Conservation (phyloP, 164 flowering plant genomes). For the Platanus orientalis region DNA sequence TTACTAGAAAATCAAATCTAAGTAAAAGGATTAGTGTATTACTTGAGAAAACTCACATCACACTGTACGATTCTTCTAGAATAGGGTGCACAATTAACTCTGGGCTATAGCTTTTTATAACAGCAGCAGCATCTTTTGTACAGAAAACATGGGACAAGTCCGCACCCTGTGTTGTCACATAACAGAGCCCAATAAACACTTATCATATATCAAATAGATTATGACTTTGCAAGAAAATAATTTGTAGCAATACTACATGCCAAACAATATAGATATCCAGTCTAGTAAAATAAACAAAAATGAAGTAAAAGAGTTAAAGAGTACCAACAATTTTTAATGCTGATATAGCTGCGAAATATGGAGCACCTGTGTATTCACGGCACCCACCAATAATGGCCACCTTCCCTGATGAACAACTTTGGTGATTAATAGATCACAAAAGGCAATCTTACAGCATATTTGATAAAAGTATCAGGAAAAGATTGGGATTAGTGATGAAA, state of each 20-base stretch:
- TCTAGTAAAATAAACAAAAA: background rate
- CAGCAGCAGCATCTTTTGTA: constrained; percentile 89
- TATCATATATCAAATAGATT: background rate
- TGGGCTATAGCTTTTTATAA: constrained; percentile 95
- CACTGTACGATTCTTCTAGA: constrained; percentile 81
- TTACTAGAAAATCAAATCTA: background rate
- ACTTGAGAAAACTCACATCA: constrained; percentile 41
- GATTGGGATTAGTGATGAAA: no score
- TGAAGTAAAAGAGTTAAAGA: background rate
- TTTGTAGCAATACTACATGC: background rate
- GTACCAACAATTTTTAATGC: constrained; percentile 85
- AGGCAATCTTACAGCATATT: background rate
- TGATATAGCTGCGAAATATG: constrained; percentile 95
- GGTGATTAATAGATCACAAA: background rate
- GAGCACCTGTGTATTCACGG: constrained; percentile 98
- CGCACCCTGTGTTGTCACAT: constrained; percentile 66
- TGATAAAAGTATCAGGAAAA: no score
- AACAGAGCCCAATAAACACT: constrained; percentile 3
- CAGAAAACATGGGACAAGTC: constrained; percentile 98
- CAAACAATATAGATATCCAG: background rate
- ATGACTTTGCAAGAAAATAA: background rate
- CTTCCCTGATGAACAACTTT: constrained; percentile 54
- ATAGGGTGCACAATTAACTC: constrained; percentile 97
- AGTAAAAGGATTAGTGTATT: background rate
- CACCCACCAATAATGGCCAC: constrained; percentile 97